These are phyloP conservation scores for Monosporascus ibericus DNA, from an alignment of 2,329 filamentous ascomycete genomes.

Conservation along the genomic window DNA sequence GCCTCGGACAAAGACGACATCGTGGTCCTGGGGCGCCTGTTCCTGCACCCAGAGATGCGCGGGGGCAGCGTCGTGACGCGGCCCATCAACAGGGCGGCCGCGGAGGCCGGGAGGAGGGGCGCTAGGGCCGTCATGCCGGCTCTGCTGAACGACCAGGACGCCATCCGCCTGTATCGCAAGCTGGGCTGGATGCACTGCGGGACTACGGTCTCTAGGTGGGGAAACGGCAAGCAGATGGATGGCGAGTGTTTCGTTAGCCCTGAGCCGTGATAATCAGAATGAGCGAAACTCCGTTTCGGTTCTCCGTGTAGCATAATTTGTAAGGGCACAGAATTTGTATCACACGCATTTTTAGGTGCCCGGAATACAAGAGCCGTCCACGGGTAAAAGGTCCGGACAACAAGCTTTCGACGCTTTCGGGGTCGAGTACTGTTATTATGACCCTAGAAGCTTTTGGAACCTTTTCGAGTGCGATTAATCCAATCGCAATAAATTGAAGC, in stretches of 20 bases:
- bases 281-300: too few species aligned
- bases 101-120: constrained; percentile 3
- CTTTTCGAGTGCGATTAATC: too few species aligned
- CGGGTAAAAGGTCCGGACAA: too few species aligned
- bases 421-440: too few species aligned
- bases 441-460: too few species aligned
- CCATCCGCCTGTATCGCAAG: constrained; percentile 12
- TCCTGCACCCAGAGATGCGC: constrained; percentile 9
- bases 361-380: too few species aligned
- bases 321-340: too few species aligned
- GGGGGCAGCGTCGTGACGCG: constrained; percentile 7
- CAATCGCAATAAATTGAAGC: too few species aligned
- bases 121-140: constrained; percentile 10
- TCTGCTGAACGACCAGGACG: constrained; percentile 13
- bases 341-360: too few species aligned
- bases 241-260: constrained; percentile 11
- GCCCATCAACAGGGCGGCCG: constrained; percentile 9
- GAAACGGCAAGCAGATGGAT: constrained; percentile 8
- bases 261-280: neutral
- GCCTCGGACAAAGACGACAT: constrained; percentile 4
- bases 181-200: constrained; percentile 12
- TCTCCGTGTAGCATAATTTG: too few species aligned
- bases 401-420: too few species aligned
- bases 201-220: constrained; percentile 10
- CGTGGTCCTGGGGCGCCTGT: constrained; percentile 10